Evolutionary conservation across 495 filamentous ascomycete genomes (phyloP).

Genomic region (Aspergillus asperescens): DNA sequence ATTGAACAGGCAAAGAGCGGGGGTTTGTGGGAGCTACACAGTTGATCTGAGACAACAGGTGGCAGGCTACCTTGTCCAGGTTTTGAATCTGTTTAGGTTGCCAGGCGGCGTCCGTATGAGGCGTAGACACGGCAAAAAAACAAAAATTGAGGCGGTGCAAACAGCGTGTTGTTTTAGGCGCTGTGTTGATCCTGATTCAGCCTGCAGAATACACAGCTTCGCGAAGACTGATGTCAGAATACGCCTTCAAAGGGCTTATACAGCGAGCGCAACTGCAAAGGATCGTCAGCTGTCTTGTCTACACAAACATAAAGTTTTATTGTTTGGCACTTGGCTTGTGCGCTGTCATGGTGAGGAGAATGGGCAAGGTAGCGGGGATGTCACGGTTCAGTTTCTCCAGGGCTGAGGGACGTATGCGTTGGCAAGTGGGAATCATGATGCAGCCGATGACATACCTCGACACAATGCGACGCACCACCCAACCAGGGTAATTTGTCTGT

Average conservation of each 20-base stretch:
- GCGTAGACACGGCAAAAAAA: constrained; percentile 10
- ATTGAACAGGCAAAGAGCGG: constrained; percentile 9
- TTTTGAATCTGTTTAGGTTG: constrained; percentile 17
- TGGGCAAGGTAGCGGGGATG: constrained; percentile 20
- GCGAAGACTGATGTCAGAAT: constrained; percentile 22
- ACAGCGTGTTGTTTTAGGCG: constrained; percentile 18
- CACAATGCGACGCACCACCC: constrained; percentile 32
- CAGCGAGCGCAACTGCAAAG: constrained; percentile 21
- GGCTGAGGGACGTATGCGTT: constrained; percentile 45
- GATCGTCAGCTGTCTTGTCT: constrained; percentile 27
- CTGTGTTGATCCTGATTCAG: constrained; percentile 22
- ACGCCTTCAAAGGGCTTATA: constrained; percentile 16
- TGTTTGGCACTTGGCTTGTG: constrained; percentile 23
- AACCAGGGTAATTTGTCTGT: constrained; percentile 18
- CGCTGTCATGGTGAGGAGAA: constrained; percentile 25
- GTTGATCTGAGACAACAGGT: constrained; percentile 28
- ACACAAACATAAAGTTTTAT: constrained; percentile 6
- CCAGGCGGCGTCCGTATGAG: constrained; percentile 25
- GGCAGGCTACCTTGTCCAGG: constrained; percentile 26
- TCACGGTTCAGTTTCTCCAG: constrained; percentile 31
- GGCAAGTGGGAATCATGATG: constrained; percentile 40
- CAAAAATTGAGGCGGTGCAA: constrained; percentile 31
- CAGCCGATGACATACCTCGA: constrained; percentile 43
- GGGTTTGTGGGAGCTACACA: constrained; percentile 26
- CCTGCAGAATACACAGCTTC: constrained; percentile 18